Evolutionary conservation across 805 yeast genomes (phyloP).

Genomic region (Suhomyces xylopsoci): DNA sequence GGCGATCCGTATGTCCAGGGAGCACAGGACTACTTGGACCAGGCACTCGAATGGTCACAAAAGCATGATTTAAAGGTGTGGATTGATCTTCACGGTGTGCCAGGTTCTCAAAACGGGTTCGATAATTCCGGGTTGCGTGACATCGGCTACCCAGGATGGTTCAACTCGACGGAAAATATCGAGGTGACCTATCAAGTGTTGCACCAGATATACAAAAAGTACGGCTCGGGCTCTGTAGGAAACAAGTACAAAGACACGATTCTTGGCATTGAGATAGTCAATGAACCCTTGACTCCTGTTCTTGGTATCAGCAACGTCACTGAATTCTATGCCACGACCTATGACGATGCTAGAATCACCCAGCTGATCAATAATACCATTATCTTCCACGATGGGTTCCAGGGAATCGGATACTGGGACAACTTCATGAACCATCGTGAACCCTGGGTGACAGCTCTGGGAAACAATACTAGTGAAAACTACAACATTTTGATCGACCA

Average conservation of each 20-base stretch:
- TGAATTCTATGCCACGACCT: slow-evolving; percentile 28
- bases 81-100: slow-evolving; percentile 95
- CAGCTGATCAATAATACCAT: slow-evolving; percentile 39
- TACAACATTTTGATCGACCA: slow-evolving; percentile 41
- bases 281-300: slow-evolving; percentile 35
- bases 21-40: slow-evolving; percentile 59
- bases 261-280: slow-evolving; percentile 38
- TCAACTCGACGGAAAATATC: slow-evolving; percentile 25
- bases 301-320: slow-evolving; percentile 21
- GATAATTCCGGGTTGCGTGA: slow-evolving; percentile 76
- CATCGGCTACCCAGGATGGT: slow-evolving; percentile 35
- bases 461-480: slow-evolving; percentile 7
- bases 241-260: slow-evolving; percentile 29
- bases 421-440: slow-evolving; percentile 31
- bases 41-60: slow-evolving; percentile 71
- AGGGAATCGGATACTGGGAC: slow-evolving; percentile 55
- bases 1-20: slow-evolving; percentile 66
- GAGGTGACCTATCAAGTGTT: slow-evolving; percentile 31
- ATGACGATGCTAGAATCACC: slow-evolving; percentile 28
- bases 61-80: slow-evolving; percentile 66
- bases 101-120: slow-evolving; percentile 94
- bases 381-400: slow-evolving; percentile 67
- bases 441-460: neutral
- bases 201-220: slow-evolving; percentile 30
- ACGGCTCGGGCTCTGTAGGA: slow-evolving; percentile 28